Percentiles rank a stretch among this genome's conserved stretches.
Conservation (phyloP, 2,329 filamentous ascomycete species). For the Pyrenophora tritici-repentis region DNA sequence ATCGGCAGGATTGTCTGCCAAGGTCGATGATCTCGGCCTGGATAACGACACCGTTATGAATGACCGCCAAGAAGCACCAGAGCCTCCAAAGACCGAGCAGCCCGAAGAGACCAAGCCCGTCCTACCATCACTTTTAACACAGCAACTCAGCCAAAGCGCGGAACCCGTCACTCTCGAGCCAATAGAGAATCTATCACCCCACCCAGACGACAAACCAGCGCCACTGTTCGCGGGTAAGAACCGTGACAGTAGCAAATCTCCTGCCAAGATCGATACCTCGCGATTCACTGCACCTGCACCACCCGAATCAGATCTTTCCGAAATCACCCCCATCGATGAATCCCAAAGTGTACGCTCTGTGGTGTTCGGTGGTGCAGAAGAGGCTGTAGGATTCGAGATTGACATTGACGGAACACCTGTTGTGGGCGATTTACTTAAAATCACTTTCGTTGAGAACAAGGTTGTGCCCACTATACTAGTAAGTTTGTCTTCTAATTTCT, state of each 20-base stretch:
- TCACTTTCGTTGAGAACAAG: conserved; percentile 91
- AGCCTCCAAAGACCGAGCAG: conserved; percentile 27
- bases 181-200: conserved; percentile 53
- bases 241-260: conserved; percentile 34
- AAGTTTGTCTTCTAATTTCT: conserved; percentile 49
- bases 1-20: conserved; percentile 59
- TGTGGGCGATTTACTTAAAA: conserved; percentile 92
- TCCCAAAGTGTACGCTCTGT: conserved; percentile 41
- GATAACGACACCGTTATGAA: conserved; percentile 61
- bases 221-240: conserved; percentile 63
- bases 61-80: conserved; percentile 30
- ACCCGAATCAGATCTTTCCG: conserved; percentile 38
- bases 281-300: conserved; percentile 34
- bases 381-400: conserved; percentile 56
- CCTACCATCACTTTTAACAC: conserved; percentile 49
- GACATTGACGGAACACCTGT: conserved; percentile 72
- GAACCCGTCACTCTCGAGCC: conserved; percentile 33
- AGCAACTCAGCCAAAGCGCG: conserved; percentile 46
- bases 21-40: conserved; percentile 63
- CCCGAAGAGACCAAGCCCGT: conserved; percentile 37
- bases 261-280: conserved; percentile 35
- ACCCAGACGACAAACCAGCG: conserved; percentile 70
- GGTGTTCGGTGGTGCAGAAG: conserved; percentile 41
- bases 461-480: conserved; percentile 96
- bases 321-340: conserved; percentile 47